Base-by-base conservation (phyloP, 495 filamentous ascomycete species). In the Xylaria intraflava region DNA sequence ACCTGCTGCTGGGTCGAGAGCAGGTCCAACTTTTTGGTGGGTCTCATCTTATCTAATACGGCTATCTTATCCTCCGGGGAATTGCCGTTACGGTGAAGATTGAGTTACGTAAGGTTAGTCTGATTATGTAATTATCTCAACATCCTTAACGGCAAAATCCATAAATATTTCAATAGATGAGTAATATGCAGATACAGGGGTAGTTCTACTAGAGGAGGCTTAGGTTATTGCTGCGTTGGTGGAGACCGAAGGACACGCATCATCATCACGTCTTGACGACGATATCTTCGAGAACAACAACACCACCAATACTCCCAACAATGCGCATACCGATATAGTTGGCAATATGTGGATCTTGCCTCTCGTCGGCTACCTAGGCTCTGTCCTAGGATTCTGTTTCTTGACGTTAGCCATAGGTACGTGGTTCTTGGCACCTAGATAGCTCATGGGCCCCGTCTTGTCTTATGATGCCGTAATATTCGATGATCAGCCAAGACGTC, bases 361-460 rank as follows among this genome's bases (percentile, higher is more conserved):
- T 49, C 75, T 94, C 24, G 72, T 96, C 56, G 94, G 93, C 55
- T 96, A 95, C 61, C 66, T 91, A 24, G 93, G 93, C 61, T 79
- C 94, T 50, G 75, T 89, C 48, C 76, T 96, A 20, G 90, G 92
- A 62, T 98, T 98, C 68, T 79, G 80, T 45, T 97, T 98, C 74
- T 78, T 98, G 39, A 96, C 92, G 6, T 77, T 97, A 14, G 88
- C 91, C 14, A 95, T 96, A 60, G 91, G 91, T 95, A 83, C 14
- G 63, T 65, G 26, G 20, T 45, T 11, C 12, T 42, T 30, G 22
- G 36, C 42, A 20, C 46, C 27, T 11, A 20, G 26, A 31, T 24
- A 11, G 10, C n/a, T 45, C 42, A 27, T 6, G 3, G 20, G n/a
- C n/a, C n/a, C n/a, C 11, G 9, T 26, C 23, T 26, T 7, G 2